Percentiles rank a stretch among this genome's conserved stretches.
Evolutionary conservation across 2,329 filamentous ascomycete genomes (phyloP).

Genomic region (Nigrospora osmanthi): DNA sequence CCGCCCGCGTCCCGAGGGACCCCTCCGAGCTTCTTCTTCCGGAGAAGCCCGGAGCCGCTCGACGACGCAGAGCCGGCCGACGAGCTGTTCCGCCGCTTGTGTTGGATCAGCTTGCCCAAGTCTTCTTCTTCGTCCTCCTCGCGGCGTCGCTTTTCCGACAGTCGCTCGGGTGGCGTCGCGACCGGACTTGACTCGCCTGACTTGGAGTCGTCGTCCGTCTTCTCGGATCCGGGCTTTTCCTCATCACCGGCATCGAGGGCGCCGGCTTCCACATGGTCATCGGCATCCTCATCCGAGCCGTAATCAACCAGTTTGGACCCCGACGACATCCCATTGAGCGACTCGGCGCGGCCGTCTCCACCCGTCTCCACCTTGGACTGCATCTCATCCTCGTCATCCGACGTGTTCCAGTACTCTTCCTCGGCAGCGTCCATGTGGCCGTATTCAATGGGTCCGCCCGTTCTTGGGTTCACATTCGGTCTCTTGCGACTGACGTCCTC

Average conservation of each 20-base stretch:
- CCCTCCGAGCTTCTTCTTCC: slow-evolving; percentile 38
- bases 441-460: slow-evolving; percentile 61
- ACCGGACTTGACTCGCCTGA: slow-evolving; percentile 24
- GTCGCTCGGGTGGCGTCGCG: slow-evolving; percentile 63
- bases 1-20: slow-evolving; percentile 29
- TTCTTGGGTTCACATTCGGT: slow-evolving; percentile 40
- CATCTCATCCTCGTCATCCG: slow-evolving; percentile 74
- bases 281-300: slow-evolving; percentile 79
- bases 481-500: slow-evolving; percentile 41
- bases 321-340: slow-evolving; percentile 56
- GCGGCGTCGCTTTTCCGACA: slow-evolving; percentile 82
- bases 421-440: slow-evolving; percentile 66
- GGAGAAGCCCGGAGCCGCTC: slow-evolving; percentile 26
- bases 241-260: slow-evolving; percentile 20
- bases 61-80: slow-evolving; percentile 36
- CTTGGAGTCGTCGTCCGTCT: slow-evolving; percentile 20
- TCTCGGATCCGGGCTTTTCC: slow-evolving; percentile 11
- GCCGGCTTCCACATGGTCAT: slow-evolving; percentile 52
- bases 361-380: slow-evolving; percentile 16
- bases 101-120: slow-evolving; percentile 69
- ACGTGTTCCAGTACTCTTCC: slow-evolving; percentile 89
- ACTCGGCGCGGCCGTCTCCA: slow-evolving; percentile 20
- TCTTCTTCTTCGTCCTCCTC: slow-evolving; percentile 94
- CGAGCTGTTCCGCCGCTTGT: slow-evolving; percentile 54
- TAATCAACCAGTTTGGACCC: slow-evolving; percentile 78